phyloP scores from a whole-genome alignment of 1,284 basidiomycete species.

The Austroboletus niveus region DNA sequence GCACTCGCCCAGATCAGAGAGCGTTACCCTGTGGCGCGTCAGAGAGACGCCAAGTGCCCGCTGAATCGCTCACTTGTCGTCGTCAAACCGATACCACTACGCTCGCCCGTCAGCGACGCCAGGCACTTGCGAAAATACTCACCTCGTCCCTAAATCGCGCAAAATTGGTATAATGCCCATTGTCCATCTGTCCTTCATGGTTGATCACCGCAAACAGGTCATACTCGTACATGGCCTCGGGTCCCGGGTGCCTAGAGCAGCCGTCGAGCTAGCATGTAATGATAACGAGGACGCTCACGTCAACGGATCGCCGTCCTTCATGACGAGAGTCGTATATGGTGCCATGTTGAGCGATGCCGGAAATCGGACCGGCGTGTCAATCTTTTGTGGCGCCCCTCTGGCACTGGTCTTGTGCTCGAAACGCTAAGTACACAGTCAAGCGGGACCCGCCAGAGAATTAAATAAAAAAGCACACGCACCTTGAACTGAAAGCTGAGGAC shows the following conservation, averaged over 20 bases:
- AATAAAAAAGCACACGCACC: constrained; percentile 40
- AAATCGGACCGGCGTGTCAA: constrained; percentile 83
- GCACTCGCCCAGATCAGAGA: constrained; percentile 64
- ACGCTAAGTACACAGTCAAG: constrained; percentile 49
- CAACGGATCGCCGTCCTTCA: constrained; percentile 43
- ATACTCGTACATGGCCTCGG: constrained; percentile 80
- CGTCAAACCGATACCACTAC: constrained; percentile 94
- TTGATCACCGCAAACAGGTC: constrained; percentile 93
- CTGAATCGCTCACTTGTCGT: constrained; percentile 70
- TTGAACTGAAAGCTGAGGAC: constrained; percentile 96
- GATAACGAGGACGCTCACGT: constrained; percentile 32
- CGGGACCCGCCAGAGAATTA: too few relatives aligned
- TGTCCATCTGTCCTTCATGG: constrained; percentile 93
- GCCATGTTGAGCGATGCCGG: constrained; percentile 86
- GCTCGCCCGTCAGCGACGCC: not conserved
- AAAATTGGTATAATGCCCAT: constrained; percentile 91
- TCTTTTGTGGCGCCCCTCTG: constrained; percentile 73
- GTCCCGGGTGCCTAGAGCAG: constrained; percentile 46
- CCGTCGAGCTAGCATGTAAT: not conserved
- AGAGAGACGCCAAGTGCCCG: not conserved
- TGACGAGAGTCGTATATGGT: constrained; percentile 71
- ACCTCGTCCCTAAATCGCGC: constrained; percentile 77
- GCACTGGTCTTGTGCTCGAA: constrained; percentile 87
- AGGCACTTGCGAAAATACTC: constrained; percentile 21
- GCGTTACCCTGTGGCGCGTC: constrained; percentile 55